phyloP scores from a whole-genome alignment of 345 rosid species.

The Diplotaxis tenuifolia region DNA sequence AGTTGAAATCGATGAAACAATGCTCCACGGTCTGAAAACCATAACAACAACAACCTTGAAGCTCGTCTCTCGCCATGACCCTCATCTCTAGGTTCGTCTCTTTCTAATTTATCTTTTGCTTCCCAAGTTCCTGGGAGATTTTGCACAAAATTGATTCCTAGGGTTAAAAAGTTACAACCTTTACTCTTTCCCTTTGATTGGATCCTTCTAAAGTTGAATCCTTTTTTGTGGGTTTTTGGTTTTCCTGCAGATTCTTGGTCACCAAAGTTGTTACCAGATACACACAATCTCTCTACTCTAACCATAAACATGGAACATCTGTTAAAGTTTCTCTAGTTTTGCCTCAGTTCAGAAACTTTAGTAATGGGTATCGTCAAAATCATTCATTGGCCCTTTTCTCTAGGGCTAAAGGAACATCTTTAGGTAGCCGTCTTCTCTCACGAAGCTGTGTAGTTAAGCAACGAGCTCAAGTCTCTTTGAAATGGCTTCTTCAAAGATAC shows the following conservation, averaged over 20 bases:
- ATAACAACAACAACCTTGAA: background rate
- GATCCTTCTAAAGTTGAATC: background rate
- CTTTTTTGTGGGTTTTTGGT: background rate
- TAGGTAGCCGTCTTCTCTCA: conserved; percentile 25
- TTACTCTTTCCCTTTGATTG: conserved; percentile 5
- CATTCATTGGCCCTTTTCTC: conserved; percentile 17
- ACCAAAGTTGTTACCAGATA: conserved; percentile 45
- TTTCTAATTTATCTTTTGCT: background rate
- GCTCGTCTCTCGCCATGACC: conserved; percentile 29
- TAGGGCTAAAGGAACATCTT: conserved; percentile 37
- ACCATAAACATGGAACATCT: conserved; percentile 29
- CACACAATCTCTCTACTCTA: conserved; percentile 31
- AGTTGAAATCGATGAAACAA: conserved; percentile 12
- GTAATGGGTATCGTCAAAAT: conserved; percentile 34
- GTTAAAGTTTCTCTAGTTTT: conserved; percentile 44
- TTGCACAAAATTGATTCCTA: background rate
- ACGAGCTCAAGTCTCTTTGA: conserved; percentile 63
- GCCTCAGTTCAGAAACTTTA: conserved; percentile 38
- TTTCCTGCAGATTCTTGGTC: conserved; percentile 55
- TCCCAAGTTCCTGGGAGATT: background rate
- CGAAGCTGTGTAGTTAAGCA: conserved; percentile 44
- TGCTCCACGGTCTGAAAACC: conserved; percentile 20
- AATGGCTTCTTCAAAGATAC: conserved; percentile 46
- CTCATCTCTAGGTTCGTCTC: conserved; percentile 36
- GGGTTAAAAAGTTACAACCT: background rate